phyloP scores from a whole-genome alignment of 1,139 yeast genomes.

The Candida tropicalis region DNA sequence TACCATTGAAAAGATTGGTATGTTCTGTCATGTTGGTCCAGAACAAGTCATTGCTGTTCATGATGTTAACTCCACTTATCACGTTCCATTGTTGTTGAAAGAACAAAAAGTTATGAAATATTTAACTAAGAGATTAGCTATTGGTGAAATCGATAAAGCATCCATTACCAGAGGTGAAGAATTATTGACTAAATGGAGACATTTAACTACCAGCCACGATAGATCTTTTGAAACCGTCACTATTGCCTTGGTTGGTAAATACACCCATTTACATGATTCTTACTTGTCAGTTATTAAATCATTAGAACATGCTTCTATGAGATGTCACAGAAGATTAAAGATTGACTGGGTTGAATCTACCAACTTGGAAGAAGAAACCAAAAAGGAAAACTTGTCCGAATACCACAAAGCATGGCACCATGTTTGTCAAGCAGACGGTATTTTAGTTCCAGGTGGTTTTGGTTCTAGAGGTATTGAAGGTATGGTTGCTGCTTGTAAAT shows the following conservation, averaged over 20 bases:
- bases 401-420: slow-evolving; percentile 96
- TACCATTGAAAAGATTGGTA: slow-evolving; percentile 91
- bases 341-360: slow-evolving; percentile 97
- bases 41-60: slow-evolving; percentile 97
- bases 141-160: slow-evolving; percentile 57
- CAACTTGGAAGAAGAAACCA: slow-evolving; percentile 78
- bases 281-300: slow-evolving; percentile 94
- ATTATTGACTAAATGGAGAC: slow-evolving; percentile 77
- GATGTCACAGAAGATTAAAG: slow-evolving; percentile 78
- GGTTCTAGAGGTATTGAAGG: slow-evolving; percentile 98
- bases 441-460: slow-evolving; percentile 97
- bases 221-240: slow-evolving; percentile 83
- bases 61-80: slow-evolving; percentile 96
- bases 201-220: slow-evolving; percentile 76
- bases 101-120: slow-evolving; percentile 85
- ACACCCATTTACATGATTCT: slow-evolving; percentile 93
- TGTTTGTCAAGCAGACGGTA: slow-evolving; percentile 94
- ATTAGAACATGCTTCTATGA: slow-evolving; percentile 92
- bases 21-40: slow-evolving; percentile 99
- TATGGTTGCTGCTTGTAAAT: slow-evolving; percentile 94
- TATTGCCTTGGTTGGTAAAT: slow-evolving; percentile 96
- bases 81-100: slow-evolving; percentile 87
- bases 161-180: slow-evolving; percentile 66
- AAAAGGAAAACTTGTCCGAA: slow-evolving; percentile 63
- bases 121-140: slow-evolving; percentile 66